Evolutionary conservation across 2,329 filamentous ascomycete species (phyloP).

Genomic region (Trichothecium sympodiale): DNA sequence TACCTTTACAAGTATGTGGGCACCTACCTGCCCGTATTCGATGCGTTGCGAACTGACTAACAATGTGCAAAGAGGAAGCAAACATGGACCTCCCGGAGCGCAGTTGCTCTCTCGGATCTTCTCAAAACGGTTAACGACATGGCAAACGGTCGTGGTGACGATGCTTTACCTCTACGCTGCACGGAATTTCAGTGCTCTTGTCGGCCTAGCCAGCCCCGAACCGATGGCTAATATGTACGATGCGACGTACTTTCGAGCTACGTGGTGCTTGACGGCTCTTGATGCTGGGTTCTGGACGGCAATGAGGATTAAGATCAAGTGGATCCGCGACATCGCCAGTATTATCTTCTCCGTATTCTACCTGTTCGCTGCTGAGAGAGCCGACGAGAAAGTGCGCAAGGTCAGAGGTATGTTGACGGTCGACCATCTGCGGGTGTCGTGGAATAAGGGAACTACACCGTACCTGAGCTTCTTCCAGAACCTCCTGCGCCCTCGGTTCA

Average conservation of each 20-base stretch:
- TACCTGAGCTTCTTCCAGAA: conserved; percentile 66
- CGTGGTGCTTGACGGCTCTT: conserved; percentile 88
- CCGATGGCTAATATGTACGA: conserved; percentile 92
- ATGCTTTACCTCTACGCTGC: conserved; percentile 85
- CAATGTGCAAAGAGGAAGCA: conserved; percentile 54
- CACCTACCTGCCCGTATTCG: not conserved
- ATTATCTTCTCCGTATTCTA: conserved; percentile 85
- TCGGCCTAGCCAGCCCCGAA: conserved; percentile 85
- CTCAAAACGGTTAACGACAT: conserved; percentile 63
- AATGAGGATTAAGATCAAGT: conserved; percentile 75
- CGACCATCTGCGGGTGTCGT: conserved; percentile 82
- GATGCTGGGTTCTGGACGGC: conserved; percentile 98
- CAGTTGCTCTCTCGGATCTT: conserved; percentile 61
- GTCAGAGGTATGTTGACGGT: conserved; percentile 79
- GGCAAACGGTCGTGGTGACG: conserved; percentile 81
- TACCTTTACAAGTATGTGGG: conserved; percentile 61
- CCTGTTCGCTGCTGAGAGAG: conserved; percentile 81
- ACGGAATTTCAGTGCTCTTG: conserved; percentile 86
- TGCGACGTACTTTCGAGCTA: conserved; percentile 84
- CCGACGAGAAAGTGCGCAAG: conserved; percentile 92
- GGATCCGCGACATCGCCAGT: conserved; percentile 71
- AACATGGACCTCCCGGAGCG: conserved; percentile 74
- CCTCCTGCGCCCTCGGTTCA: conserved; percentile 67
- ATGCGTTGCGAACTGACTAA: conserved; percentile 5
- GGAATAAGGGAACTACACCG: conserved; percentile 89